Base-by-base conservation (phyloP, 139 green algal species). In the Eudorina sp. region DNA sequence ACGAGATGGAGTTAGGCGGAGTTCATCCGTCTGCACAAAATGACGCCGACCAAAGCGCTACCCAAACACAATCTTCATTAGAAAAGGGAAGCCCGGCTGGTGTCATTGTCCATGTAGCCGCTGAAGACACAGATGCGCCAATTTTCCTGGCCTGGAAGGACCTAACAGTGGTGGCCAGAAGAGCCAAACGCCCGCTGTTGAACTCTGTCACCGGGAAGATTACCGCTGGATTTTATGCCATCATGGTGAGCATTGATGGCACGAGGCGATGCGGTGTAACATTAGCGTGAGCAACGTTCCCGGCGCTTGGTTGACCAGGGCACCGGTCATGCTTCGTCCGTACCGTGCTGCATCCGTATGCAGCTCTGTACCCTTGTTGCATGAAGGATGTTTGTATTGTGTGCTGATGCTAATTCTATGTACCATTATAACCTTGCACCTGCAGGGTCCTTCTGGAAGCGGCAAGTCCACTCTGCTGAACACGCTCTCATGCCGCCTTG, bases 391-490 rank as follows among this genome's bases (percentile, higher is more conserved):
- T n/a, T n/a, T n/a, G n/a, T n/a, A n/a, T n/a, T n/a, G n/a, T n/a
- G n/a, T n/a, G n/a, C n/a, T n/a, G n/a, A n/a, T n/a, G n/a, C n/a
- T n/a, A n/a, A n/a, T n/a, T n/a, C n/a, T n/a, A n/a, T n/a, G n/a
- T n/a, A n/a, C n/a, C n/a, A n/a, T n/a, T n/a, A n/a, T n/a, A n/a
- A n/a, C n/a, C n/a, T n/a, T n/a, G n/a, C n/a, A n/a, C 45, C 14
- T 14, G 25, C 60, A 85, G 85, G 83, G 89, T 4, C 85, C 89
- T 1, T 90, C 83, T 29, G 89, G 89, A 16, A 79, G 53, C 48
- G 89, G 89, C 69, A 92, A 92, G 83, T 89, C 79, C 9, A 92
- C 89, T 0, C 85, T 92, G 40, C 72, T 92, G 13, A 92, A 92
- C 85, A 89, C 89, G 7, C 80, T 92, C 31, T 72, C 89, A 14